Percentiles rank a stretch among this genome's conserved stretches.
Conservation (phyloP, 164 flowering plant genomes). For the Euptelea pleiosperma region DNA sequence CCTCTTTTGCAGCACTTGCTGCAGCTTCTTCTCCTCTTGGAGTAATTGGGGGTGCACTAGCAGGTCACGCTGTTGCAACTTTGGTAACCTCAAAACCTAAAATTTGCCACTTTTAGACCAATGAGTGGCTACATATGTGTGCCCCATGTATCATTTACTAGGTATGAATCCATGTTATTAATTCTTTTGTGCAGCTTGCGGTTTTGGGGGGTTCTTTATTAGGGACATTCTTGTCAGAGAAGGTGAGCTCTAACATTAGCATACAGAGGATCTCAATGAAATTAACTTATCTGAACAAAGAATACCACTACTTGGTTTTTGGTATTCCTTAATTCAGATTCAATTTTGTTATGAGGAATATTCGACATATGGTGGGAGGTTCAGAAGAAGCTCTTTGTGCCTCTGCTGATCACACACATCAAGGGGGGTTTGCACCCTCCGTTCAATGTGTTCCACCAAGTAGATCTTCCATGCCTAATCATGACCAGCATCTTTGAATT, state of each 20-base stretch:
- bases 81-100: conserved; percentile 66
- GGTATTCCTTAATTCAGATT: too few relatives aligned
- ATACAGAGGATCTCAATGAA: background rate
- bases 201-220: conserved; percentile 93
- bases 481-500: too few relatives aligned
- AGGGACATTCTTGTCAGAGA: conserved; percentile 91
- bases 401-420: too few relatives aligned
- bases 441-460: too few relatives aligned
- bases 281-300: background rate
- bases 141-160: background rate
- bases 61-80: conserved; percentile 94
- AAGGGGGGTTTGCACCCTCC: too few relatives aligned
- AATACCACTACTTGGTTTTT: too few relatives aligned
- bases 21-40: conserved; percentile 99
- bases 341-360: too few relatives aligned
- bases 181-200: conserved; percentile 60
- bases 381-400: too few relatives aligned
- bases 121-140: too few relatives aligned
- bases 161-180: background rate
- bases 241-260: conserved; percentile 39
- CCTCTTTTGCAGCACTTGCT: conserved; percentile 71
- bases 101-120: background rate
- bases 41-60: conserved; percentile 90
- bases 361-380: too few relatives aligned
- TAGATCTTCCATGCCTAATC: too few relatives aligned